Evolutionary conservation across 345 rosid genomes (phyloP), one percentile per base, ranked within the genome.

Genomic region (Nasturtium officinale): DNA sequence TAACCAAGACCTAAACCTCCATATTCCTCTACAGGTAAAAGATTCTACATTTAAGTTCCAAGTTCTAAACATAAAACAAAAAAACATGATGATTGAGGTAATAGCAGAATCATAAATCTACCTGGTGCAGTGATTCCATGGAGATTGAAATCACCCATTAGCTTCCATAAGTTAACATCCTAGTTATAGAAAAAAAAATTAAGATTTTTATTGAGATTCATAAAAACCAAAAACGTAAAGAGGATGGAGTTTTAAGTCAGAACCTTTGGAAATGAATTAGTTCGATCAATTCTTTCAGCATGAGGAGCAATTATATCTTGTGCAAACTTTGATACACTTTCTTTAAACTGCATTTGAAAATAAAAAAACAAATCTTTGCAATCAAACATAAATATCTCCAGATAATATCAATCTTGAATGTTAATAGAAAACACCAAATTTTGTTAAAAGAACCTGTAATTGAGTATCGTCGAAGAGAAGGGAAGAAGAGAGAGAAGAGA

Each of bases 1-100:
- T 94, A 94, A 77, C 97, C 97, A 73, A 94, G 98, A 58, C 97
- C 96, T 77, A 94, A 85, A 54, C 98, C 97, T 78, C 98, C 98
- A 79, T 86, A 87, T 75, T 87, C 97, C 95, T 89, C 98, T 94
- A 50, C 54, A 79, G 57, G 42, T 72, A 63, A 1, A 32, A 17
- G 8, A 59, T 25, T 16, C 61, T n/a, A 37, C 3, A 6, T 23
- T 40, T 17, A 68, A 15, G 30, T 50, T 32, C 48, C 26, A 13
- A 40, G 3, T 32, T 53, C 16, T 29, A 64, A 5, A 29, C 54
- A 65, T 65, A 43, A 53, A 35, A 35, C 9, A 17, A 15, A 21
- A 17, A 15, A 21, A 11, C 43, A 63, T 15, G 32, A 63, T 15
- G 30, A 28, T 5, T 52, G 35, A 25, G 42, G 21, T 26, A 52